Evolutionary conservation across 345 rosid genomes (phyloP).

Genomic region (Melaleuca alternifolia): DNA sequence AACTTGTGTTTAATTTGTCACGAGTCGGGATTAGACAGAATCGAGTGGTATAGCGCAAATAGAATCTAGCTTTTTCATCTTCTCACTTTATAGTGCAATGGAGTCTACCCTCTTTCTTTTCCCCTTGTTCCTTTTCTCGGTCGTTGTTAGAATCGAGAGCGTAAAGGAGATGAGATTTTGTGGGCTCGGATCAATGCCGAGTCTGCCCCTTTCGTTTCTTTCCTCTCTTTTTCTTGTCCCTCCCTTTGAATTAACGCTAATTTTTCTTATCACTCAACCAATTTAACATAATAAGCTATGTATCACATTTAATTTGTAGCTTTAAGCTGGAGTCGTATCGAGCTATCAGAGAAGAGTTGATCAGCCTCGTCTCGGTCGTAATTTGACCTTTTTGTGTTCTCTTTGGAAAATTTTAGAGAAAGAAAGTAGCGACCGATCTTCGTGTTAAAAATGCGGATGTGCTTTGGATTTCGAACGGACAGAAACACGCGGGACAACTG

Average conservation of each 20-base stretch:
- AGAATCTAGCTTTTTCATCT: not conserved
- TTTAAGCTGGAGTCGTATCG: not conserved
- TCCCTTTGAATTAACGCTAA: not conserved
- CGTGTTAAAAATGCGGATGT: not conserved
- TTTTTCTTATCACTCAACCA: not conserved
- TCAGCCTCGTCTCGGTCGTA: not conserved
- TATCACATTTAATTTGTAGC: not conserved
- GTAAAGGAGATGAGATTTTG: not conserved
- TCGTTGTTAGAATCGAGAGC: no score
- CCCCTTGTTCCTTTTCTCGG: no score
- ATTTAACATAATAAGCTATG: not conserved
- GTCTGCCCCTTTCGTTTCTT: not conserved
- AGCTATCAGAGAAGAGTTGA: not conserved
- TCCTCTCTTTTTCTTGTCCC: not conserved
- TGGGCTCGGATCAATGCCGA: not conserved
- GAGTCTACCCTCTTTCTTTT: no score
- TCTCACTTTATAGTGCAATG: no score
- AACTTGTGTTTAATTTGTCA: not conserved
- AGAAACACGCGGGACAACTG: not conserved
- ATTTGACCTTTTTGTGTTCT: not conserved
- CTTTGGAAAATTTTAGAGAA: not conserved
- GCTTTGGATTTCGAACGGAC: not conserved
- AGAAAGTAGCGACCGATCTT: not conserved
- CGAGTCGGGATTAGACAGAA: not conserved
- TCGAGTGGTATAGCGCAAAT: not conserved